Base-by-base conservation (phyloP, 306 rosid genomes). In the Oemleria cerasiformis region DNA sequence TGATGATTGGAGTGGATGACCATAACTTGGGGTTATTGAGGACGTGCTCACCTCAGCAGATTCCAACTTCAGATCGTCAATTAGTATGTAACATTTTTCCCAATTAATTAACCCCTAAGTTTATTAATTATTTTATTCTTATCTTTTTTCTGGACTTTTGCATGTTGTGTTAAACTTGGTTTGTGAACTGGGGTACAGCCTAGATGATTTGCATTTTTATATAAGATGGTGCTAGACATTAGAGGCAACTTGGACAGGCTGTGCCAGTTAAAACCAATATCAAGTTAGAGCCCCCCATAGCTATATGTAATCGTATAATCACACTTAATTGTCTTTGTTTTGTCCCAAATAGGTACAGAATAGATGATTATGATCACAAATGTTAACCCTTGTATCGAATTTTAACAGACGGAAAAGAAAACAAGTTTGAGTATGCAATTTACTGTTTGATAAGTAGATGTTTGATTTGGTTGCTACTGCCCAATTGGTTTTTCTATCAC, bases 61-160 rank as follows among this genome's bases (percentile, higher is more conserved):
- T 19, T 15, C 47, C 65, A 56, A 57, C 74, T 56, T 70, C 65
- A 43, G 42, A 41, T 16, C 43, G 15, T 40, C 73, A 54, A 14
- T 70, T 55, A 70, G 74, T 70, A 70, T 57, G 74, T 56, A 70
- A 70, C 36, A 23, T 8, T 23, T 70, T 47, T 70, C 57, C 25
- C 74, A 65, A 9, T 63, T 63, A 30, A 9, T 41, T 63, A 63
- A 8, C 65, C 19, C 19, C 30, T 2, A 12, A 42, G 0, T 42
- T 70, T 16, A 42, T 43, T 16, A 9, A 42, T 23, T 43, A 16
- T 23, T 20, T 23, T 57, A 53, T 51, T 17, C 19, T 41, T 30
- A 19, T 57, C 25, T 8, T 38, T 61, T 61, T 1, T 61, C 6
- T 4, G 14, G 4, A 5, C 39, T 38, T 38, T 16, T 38, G 25